A percentile compares a stretch with the other conserved stretches of the same genome.
Conservation (phyloP, 495 filamentous ascomycete genomes). For the Penicillium coffeae region DNA sequence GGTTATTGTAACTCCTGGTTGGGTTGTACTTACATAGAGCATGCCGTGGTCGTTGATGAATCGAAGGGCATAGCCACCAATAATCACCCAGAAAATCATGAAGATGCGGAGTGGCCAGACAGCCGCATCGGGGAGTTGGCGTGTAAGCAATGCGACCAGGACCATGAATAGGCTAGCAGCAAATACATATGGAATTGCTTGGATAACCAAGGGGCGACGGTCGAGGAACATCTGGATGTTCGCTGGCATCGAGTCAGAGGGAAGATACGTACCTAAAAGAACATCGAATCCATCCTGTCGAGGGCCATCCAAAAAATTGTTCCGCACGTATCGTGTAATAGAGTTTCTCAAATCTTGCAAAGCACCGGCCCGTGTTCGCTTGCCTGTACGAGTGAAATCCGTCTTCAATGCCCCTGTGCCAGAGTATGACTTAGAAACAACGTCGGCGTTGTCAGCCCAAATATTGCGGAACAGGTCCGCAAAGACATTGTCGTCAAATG, state of each 20-base stretch:
- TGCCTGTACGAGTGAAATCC: constrained; percentile 86
- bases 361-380: constrained; percentile 76
- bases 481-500: constrained; percentile 69
- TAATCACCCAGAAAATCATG: constrained; percentile 65
- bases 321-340: constrained; percentile 75
- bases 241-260: constrained; percentile 59
- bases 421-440: constrained; percentile 86
- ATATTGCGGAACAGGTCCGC: constrained; percentile 88
- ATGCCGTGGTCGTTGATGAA: constrained; percentile 83
- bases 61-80: constrained; percentile 62
- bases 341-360: constrained; percentile 81
- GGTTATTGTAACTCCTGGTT: no score
- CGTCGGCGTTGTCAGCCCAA: constrained; percentile 98
- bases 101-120: constrained; percentile 78
- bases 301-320: constrained; percentile 91
- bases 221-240: constrained; percentile 74
- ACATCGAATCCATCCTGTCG: constrained; percentile 93
- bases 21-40: constrained; percentile 70
- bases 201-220: constrained; percentile 78
- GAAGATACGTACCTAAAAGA: constrained; percentile 81
- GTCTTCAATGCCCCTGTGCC: constrained; percentile 96
- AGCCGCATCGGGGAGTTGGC: constrained; percentile 58
- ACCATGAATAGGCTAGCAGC: constrained; percentile 85
- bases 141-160: constrained; percentile 71
- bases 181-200: constrained; percentile 84